Conservation (phyloP, 2,329 filamentous ascomycete genomes). For the Arthrobotrys musiformis region DNA sequence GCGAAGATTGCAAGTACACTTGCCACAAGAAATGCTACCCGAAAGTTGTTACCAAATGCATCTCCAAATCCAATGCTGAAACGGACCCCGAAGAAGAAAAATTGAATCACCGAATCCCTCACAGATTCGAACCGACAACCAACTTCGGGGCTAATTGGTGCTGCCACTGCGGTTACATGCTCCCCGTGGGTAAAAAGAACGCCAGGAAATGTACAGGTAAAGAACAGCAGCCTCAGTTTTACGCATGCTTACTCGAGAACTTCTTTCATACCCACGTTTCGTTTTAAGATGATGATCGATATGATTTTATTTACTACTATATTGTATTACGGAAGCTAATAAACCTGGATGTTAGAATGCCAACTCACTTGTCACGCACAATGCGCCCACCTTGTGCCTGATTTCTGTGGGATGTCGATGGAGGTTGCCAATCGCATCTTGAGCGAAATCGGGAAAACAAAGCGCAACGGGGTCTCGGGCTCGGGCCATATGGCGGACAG, state of each 20-base stretch:
- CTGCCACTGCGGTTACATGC: conserved; percentile 95
- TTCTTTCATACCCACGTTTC: neutral
- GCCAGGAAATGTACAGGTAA: conserved; percentile 88
- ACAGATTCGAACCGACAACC: conserved; percentile 95
- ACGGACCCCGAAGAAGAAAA: conserved; percentile 99
- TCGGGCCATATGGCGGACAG: conserved; percentile 47
- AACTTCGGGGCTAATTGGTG: conserved; percentile 99
- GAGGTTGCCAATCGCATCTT: conserved; percentile 93
- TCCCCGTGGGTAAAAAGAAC: conserved; percentile 95
- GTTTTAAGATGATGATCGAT: neutral
- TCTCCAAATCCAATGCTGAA: conserved; percentile 98
- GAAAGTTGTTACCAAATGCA: conserved; percentile 98
- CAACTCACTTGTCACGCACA: conserved; percentile 87
- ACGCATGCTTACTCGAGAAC: neutral
- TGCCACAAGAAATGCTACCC: conserved; percentile 97
- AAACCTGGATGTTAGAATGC: conserved; percentile 74
- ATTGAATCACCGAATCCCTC: conserved; percentile 98
- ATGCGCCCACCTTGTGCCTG: conserved; percentile 93
- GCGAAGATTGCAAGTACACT: conserved; percentile 98
- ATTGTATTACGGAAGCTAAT: neutral
- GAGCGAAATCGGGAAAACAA: conserved; percentile 77
- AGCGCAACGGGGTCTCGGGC: conserved; percentile 60
- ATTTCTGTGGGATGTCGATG: conserved; percentile 99
- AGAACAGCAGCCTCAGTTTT: conserved; percentile 58
- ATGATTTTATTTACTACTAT: neutral